Base-by-base conservation (phyloP, 345 rosid genomes). In the Eucalyptus camaldulensis region DNA sequence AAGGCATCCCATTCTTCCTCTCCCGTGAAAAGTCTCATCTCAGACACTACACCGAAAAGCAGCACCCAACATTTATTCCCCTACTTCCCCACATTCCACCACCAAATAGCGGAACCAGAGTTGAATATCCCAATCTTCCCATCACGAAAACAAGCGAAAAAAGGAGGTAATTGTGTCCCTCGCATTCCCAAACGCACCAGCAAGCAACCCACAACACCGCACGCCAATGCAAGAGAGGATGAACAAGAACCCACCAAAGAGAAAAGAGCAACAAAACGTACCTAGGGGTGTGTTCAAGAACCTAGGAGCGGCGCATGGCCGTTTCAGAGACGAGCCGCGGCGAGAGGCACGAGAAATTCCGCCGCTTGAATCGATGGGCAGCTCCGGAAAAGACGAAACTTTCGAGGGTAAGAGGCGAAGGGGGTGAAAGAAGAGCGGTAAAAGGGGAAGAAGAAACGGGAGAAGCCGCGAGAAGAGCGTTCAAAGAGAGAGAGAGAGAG, bases 381-480 rank as follows among this genome's bases (percentile, higher is more conserved):
- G 88, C 85, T 54, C 69, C 51, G 13, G 27, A 40, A 40, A 47
- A 8, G 76, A 87, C 62, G 81, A 37, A 85, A 86, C 54, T 37
- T 76, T 76, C 45, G 40, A 37, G 83, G 83, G 83, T 40, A 40
- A 40, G 83, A 37, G 83, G 15, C 22, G 80, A n/a, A 58, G 8
- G 27, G 25, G 49, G 76, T 53, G 58, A 53, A 37, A 33, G 47
- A 58, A 56, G 76, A 47, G 87, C 86, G 49, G 60, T 60, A 17
- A n/a, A 81, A 85, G 40, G 58, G 43, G 37, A 62, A 43, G 37
- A 62, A 43, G 76, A 53, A 53, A 53, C 81, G 67, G 90, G 58
- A 72, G 88, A 58, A 69, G 87, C 88, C 6, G 91, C 93, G 90
- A 88, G 90, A 88, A 87, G 80, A 58, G 69, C 90, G 92, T 69